Base-by-base conservation (phyloP, 148 eudicot species). In the Silene conica region DNA sequence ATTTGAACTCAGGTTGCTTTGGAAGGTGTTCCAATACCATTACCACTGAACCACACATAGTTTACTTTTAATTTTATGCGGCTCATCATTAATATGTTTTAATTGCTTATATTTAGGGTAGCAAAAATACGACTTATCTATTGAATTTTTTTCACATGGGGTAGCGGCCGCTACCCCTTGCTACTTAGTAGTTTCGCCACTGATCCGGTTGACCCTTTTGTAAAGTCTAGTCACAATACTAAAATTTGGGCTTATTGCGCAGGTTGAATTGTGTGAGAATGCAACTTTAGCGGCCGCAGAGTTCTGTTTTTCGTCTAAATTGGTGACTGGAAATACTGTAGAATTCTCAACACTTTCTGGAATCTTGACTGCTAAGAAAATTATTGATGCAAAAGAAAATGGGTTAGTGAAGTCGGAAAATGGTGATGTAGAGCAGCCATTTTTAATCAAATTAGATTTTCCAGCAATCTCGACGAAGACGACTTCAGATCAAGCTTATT, bases 221-320 rank as follows among this genome's bases (percentile, higher is more conserved):
- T 31, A 0, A 31, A 31, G 34, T 50, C 55, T 50, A n/a, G 22
- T 38, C 69, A 18, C 13, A 65, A 1, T 18, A 65, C 22, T 65
- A 43, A 67, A 8, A 38, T 10, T 45, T 67, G 18, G 1, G 7
- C 26, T 41, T 34, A 41, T 45, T 55, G 69, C 74, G 74, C 87
- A 93, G 98, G 94, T 90, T 4, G 48, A 84, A 65, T 83, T 93
- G 20, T 93, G 98, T 78, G 98, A 96, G 21, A 96, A 91, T 79
- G 98, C 92, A 76, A 90, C 96, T 56, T 80, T 93, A 79, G 98
- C 98, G 34, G 92, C 98, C 50, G 76, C 98, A 9, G 92, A 91
- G 80, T 80, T 82, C 69, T 90, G 93, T 45, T 93, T 90, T 69
- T 55, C 87, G 18, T 81, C 86, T 63, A 88, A 81, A 57, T 76